Conservation (phyloP, 345 rosid genomes). For the Nephelium lappaceum region DNA sequence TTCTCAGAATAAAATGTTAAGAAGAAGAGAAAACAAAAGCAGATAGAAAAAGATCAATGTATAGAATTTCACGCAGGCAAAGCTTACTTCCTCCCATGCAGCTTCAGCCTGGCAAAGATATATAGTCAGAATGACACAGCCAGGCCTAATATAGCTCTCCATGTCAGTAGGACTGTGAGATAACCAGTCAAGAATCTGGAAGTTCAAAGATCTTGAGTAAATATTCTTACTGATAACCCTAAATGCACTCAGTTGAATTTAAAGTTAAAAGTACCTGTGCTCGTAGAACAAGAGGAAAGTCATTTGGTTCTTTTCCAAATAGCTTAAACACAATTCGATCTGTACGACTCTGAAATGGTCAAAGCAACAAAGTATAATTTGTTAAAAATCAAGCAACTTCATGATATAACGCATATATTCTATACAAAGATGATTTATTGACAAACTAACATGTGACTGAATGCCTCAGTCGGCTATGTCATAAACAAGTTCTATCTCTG, state of each 20-base stretch:
- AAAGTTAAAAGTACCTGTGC: constrained; percentile 64
- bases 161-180: constrained; percentile 97
- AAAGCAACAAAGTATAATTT: constrained; percentile 12
- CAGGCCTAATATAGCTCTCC: constrained; percentile 99
- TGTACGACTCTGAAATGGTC: constrained; percentile 79
- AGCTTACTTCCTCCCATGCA: constrained; percentile 90
- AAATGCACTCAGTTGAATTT: constrained; percentile 10
- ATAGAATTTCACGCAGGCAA: constrained; percentile 19
- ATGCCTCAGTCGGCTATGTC: not conserved
- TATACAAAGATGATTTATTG: constrained; percentile 9
- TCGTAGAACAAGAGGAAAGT: constrained; percentile 82
- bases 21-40: constrained; percentile 1
- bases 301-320: constrained; percentile 95
- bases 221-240: constrained; percentile 16
- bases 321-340: constrained; percentile 89
- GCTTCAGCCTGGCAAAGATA: constrained; percentile 87
- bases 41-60: constrained; percentile 4
- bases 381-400: constrained; percentile 5
- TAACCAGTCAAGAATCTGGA: constrained; percentile 94
- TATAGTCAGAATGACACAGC: constrained; percentile 81
- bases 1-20: constrained; percentile 13
- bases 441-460: not conserved
- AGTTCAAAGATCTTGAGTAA: constrained; percentile 26
- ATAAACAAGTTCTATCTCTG: not conserved
- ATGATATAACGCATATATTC: not conserved